These are phyloP conservation scores for Ogataea degrootiae DNA, from an alignment of 805 yeast genomes.

Conservation along the genomic window DNA sequence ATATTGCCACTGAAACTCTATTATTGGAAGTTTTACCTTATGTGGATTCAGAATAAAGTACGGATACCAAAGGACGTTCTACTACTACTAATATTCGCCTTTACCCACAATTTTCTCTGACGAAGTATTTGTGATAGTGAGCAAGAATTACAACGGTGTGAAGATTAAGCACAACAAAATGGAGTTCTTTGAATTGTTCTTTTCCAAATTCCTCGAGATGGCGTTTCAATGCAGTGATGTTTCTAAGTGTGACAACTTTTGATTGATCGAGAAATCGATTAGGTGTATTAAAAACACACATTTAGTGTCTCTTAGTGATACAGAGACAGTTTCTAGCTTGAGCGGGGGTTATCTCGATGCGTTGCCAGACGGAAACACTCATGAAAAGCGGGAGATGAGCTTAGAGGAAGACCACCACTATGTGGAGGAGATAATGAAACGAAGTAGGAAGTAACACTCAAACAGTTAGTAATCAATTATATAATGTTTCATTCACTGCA, in stretches of 20 bases:
- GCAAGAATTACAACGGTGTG: conserved; percentile 26
- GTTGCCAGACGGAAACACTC: no score
- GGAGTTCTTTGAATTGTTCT: conserved; percentile 36
- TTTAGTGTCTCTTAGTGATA: no score
- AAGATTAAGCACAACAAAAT: conserved; percentile 38
- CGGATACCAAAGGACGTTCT: not conserved
- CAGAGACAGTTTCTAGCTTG: no score
- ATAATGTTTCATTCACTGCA: no score
- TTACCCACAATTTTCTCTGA: conserved; percentile 47
- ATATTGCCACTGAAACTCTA: conserved; percentile 46
- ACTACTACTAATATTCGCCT: no score
- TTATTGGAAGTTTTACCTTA: conserved; percentile 31
- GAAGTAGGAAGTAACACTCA: no score
- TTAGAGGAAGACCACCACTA: no score
- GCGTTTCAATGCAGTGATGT: no score
- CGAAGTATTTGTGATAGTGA: conserved; percentile 33
- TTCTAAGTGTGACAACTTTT: not conserved
- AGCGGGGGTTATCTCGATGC: no score
- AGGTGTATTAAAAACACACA: not conserved
- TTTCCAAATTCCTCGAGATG: conserved; percentile 13
- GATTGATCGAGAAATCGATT: not conserved
- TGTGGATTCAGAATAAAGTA: conserved; percentile 7
- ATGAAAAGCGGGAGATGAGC: no score
- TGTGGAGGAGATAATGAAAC: no score
- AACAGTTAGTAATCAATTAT: no score